Evolutionary conservation across 345 rosid species (phyloP).

Genomic region (Aethionema arabicum): DNA sequence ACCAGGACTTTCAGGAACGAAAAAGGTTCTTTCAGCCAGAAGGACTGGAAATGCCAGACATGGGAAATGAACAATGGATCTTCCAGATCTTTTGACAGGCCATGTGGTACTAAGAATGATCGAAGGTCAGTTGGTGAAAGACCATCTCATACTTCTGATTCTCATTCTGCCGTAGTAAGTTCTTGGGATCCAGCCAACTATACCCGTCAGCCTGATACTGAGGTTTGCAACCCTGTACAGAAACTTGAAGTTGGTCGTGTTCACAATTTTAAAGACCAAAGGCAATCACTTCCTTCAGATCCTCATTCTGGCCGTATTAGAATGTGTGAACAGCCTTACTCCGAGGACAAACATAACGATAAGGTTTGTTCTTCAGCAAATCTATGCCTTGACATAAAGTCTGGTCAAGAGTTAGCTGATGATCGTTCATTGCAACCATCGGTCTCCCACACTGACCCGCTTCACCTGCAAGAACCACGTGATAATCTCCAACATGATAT

Average conservation of each 20-base stretch:
- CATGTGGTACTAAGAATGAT: slow-evolving; percentile 49
- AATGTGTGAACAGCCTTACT: slow-evolving; percentile 34
- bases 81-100: slow-evolving; percentile 51
- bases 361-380: slow-evolving; percentile 34
- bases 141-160: slow-evolving; percentile 41
- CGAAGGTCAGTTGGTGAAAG: slow-evolving; percentile 62
- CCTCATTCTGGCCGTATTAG: slow-evolving; percentile 29
- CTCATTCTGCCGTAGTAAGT: slow-evolving; percentile 48
- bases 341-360: slow-evolving; percentile 25
- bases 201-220: slow-evolving; percentile 25
- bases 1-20: slow-evolving; percentile 59
- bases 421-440: slow-evolving; percentile 30
- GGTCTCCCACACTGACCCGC: slow-evolving; percentile 23
- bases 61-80: slow-evolving; percentile 73
- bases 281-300: slow-evolving; percentile 27
- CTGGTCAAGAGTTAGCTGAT: slow-evolving; percentile 27
- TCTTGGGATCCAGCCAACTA: slow-evolving; percentile 49
- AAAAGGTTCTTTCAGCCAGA: slow-evolving; percentile 61
- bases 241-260: slow-evolving; percentile 17
- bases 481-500: slow-evolving; percentile 45
- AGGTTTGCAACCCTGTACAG: slow-evolving; percentile 26
- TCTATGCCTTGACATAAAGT: slow-evolving; percentile 31
- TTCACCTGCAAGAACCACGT: slow-evolving; percentile 50
- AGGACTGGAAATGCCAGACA: slow-evolving; percentile 68
- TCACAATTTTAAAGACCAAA: slow-evolving; percentile 33